Conservation (phyloP, 192 early-diverging fungal species). For the Glomus cerebriforme region DNA sequence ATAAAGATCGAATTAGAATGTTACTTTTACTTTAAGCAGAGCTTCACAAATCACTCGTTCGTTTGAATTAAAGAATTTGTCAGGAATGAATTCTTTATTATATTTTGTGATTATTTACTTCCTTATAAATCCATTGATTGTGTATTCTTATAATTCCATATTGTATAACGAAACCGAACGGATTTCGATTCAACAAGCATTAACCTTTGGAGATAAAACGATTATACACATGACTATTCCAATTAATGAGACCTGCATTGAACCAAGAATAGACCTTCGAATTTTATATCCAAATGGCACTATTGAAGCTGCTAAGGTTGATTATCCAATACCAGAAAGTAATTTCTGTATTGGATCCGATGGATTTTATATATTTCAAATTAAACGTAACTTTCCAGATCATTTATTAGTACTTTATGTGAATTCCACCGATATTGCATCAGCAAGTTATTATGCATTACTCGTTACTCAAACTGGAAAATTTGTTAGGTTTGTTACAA, state of each 20-base stretch:
- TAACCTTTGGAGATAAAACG: no score
- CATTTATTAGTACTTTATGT: neutral
- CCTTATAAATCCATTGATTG: no score
- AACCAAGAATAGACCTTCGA: neutral
- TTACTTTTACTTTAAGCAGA: no score
- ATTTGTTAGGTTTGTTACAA: neutral
- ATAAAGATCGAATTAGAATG: no score
- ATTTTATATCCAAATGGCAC: neutral
- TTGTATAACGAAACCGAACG: no score
- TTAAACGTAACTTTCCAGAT: neutral
- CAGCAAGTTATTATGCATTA: neutral
- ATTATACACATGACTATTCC: neutral
- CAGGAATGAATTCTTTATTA: no score
- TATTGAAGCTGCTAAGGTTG: neutral
- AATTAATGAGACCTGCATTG: neutral
- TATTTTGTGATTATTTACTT: no score
- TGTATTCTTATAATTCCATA: no score
- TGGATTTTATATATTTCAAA: neutral
- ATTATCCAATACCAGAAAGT: neutral
- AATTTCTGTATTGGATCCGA: neutral
- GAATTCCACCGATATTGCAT: neutral
- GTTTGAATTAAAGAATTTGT: no score
- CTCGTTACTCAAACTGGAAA: neutral
- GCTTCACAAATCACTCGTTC: no score
- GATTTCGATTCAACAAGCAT: no score